Evolutionary conservation across 306 rosid genomes (phyloP), one percentile per base, ranked within the genome.

Genomic region (Ceratonia siliqua): DNA sequence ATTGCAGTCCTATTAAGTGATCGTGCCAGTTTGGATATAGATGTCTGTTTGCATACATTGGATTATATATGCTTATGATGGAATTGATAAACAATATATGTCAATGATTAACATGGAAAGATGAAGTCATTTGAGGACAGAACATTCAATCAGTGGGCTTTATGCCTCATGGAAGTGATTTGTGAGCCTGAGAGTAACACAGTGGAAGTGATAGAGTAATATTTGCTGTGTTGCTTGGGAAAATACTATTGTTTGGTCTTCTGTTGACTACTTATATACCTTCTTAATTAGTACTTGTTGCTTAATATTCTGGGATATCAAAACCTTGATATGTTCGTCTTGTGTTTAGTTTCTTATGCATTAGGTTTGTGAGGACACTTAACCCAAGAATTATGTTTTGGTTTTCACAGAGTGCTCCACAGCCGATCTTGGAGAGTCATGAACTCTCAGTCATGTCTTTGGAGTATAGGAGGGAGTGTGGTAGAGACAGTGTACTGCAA

Each of bases 381-480:
- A 63, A 45, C 69, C 21, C 17, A 74, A 63, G 7, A 14, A 63
- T 49, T 25, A 4, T 77, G 50, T 48, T 78, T 30, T 70, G 68
- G 38, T 65, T 82, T 54, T 57, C 84, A 77, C 94, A 95, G 99
- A 92, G 98, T 90, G 96, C 99, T 73, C 99, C 99, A 0, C 91
- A 77, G 74, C 55, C 91, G 64, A 90, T 95, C 81, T 56, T 92
- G 88, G 99, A 95, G 92, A 95, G 98, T 78, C 96, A 89, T 20
- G 98, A 90, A 85, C 96, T 95, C 17, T 70, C 82, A 22, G 18
- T 94, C 43, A 45, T 95, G 90, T 89, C 97, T 64, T 68, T 95
- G 82, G 98, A 95, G 85, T 95, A 95, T 72, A 83, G 99, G 87
- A 90, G 98, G 89, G 99, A 95, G 85, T 95, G 99, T 58, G 97